Evolutionary conservation across 108 stramenopile genomes (phyloP).

Genomic region (Tribonema minus): DNA sequence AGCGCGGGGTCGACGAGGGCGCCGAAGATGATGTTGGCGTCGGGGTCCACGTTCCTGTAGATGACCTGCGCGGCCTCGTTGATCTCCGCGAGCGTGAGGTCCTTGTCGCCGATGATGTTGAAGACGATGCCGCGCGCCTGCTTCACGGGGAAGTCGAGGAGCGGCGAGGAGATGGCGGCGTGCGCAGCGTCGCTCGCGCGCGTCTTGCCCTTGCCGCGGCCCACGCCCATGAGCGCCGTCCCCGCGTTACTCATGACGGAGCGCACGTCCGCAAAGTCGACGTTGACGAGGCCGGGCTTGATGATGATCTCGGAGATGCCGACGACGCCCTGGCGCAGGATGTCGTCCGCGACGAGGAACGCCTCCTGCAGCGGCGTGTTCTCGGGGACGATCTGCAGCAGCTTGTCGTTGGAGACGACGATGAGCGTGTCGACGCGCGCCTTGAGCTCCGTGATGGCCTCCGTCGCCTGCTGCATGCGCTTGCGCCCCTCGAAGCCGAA

Average conservation of each 20-base stretch:
- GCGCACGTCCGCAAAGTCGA: constrained; percentile 76
- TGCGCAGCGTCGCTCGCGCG: constrained; percentile 63
- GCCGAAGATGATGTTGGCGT: no score
- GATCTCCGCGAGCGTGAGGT: constrained; percentile 63
- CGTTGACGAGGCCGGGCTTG: constrained; percentile 72
- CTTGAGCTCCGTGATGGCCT: constrained; percentile 61
- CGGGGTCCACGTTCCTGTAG: constrained; percentile 70
- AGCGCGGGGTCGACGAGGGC: constrained; percentile 63
- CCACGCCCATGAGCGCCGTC: constrained; percentile 73
- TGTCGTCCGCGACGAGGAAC: no score
- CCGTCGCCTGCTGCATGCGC: constrained; percentile 67
- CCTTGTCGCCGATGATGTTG: constrained; percentile 69
- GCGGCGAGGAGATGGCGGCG: constrained; percentile 67
- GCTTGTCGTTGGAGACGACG: constrained; percentile 73
- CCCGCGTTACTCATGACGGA: constrained; percentile 70
- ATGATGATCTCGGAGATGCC: constrained; percentile 76
- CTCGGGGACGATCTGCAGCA: no score
- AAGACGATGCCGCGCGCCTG: constrained; percentile 60
- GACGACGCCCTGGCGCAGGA: constrained; percentile 66
- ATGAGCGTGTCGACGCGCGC: constrained; percentile 70
- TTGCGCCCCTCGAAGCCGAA: constrained; percentile 72
- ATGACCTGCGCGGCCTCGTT: constrained; percentile 71
- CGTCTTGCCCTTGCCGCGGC: constrained; percentile 67
- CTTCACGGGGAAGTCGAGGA: constrained; percentile 65
- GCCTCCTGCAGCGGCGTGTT: constrained; percentile 70